Conservation (phyloP, 192 early-diverging fungal genomes). For the Podila horticola region DNA sequence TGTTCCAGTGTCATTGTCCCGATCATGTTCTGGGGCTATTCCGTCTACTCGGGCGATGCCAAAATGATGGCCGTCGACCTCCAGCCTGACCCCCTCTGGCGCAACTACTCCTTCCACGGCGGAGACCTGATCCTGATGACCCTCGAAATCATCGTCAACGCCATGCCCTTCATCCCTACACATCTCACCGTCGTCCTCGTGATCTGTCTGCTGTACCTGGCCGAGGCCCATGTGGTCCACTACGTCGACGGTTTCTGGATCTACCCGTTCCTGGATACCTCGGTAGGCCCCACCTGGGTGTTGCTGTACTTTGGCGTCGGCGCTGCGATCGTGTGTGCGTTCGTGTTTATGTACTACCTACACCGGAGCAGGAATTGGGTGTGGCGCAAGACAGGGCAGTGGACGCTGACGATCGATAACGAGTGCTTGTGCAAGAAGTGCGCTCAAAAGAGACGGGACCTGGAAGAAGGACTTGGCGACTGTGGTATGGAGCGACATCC, state of each 20-base stretch:
- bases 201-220: conserved; percentile 31
- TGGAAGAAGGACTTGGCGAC: neutral
- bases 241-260: conserved; percentile 40
- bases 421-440: too few relatives aligned
- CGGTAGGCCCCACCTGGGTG: conserved; percentile 24
- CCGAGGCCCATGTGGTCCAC: conserved; percentile 26
- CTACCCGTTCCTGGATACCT: conserved; percentile 43
- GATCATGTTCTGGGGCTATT: conserved; percentile 36
- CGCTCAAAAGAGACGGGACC: neutral
- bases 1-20: conserved; percentile 49
- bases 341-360: conserved; percentile 27
- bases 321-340: conserved; percentile 20
- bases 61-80: conserved; percentile 23
- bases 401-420: neutral
- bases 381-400: neutral
- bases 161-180: conserved; percentile 44
- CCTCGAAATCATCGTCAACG: conserved; percentile 31
- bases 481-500: too few relatives aligned
- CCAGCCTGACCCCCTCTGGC: conserved; percentile 8
- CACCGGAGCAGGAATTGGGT: conserved; percentile 20
- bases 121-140: conserved; percentile 37
- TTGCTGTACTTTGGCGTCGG: conserved; percentile 30
- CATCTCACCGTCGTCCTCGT: conserved; percentile 17
- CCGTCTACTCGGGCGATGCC: conserved; percentile 10
- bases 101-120: conserved; percentile 47